phyloP scores from a whole-genome alignment of 2,329 filamentous ascomycete species.

The Massarina eburnea region DNA sequence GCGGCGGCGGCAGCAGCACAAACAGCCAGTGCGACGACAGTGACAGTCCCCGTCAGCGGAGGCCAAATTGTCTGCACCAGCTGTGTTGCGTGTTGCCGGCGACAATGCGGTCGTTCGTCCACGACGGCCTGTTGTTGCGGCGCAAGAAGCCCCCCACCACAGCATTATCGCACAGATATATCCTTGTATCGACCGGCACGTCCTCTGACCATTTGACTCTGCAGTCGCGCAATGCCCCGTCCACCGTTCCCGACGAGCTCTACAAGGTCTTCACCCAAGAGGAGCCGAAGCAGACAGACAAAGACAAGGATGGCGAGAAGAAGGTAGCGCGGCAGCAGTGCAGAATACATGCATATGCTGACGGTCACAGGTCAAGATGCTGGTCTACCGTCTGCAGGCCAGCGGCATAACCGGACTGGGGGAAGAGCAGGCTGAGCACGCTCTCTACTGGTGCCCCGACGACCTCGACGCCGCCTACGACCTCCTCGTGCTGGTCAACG shows the following conservation, averaged over 20 bases:
- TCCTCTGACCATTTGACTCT: slow-evolving; percentile 29
- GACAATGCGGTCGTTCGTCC: slow-evolving; percentile 14
- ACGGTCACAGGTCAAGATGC: slow-evolving; percentile 50
- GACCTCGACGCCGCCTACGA: slow-evolving; percentile 75
- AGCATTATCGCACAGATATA: slow-evolving; percentile 10
- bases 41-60: slow-evolving; percentile 8
- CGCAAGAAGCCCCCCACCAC: slow-evolving; percentile 18
- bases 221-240: slow-evolving; percentile 27
- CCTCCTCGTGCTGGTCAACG: slow-evolving; percentile 75
- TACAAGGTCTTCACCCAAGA: slow-evolving; percentile 67
- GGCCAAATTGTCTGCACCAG: slow-evolving; percentile 20
- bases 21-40: too few relatives aligned
- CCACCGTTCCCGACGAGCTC: slow-evolving; percentile 49
- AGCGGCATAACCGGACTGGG: slow-evolving; percentile 59
- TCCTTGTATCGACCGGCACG: slow-evolving; percentile 13
- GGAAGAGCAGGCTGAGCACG: slow-evolving; percentile 65
- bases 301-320: slow-evolving; percentile 61
- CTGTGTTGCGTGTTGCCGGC: slow-evolving; percentile 29
- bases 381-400: slow-evolving; percentile 55
- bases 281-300: slow-evolving; percentile 54
- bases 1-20: slow-evolving; percentile 7
- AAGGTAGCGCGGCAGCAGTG: slow-evolving; percentile 37
- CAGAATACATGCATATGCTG: background rate
- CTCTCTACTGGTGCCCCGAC: slow-evolving; percentile 65
- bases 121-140: slow-evolving; percentile 23